phyloP scores from a whole-genome alignment of 2,329 filamentous ascomycete species.

The Sphaerulina populicola region DNA sequence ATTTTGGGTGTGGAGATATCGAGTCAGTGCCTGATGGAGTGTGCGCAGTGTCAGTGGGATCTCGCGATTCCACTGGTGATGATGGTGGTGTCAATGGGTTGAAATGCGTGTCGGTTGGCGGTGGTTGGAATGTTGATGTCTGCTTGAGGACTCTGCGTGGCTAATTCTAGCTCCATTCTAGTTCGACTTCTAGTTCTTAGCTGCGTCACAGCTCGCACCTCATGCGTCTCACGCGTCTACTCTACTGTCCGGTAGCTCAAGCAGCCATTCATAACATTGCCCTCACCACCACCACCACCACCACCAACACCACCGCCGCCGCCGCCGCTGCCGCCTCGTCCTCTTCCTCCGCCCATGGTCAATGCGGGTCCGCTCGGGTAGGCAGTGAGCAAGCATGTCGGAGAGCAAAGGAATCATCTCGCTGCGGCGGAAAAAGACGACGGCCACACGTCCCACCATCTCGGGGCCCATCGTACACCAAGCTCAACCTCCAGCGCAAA shows the following conservation, averaged over 20 bases:
- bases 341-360: not conserved
- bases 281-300: too few relatives aligned
- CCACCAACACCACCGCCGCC: too few relatives aligned
- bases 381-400: slow-evolving; percentile 32
- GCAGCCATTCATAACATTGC: too few relatives aligned
- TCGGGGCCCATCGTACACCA: slow-evolving; percentile 46
- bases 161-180: too few relatives aligned
- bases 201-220: not conserved
- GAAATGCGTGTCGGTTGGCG: too few relatives aligned
- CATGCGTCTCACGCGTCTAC: too few relatives aligned
- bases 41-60: not conserved
- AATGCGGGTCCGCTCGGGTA: not conserved
- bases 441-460: slow-evolving; percentile 48
- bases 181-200: not conserved
- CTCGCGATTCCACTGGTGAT: not conserved
- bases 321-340: not conserved
- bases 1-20: slow-evolving; percentile 18
- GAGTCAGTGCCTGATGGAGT: not conserved
- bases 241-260: too few relatives aligned
- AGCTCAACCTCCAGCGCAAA: slow-evolving; percentile 14
- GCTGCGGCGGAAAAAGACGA: slow-evolving; percentile 53
- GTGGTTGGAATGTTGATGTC: too few relatives aligned
- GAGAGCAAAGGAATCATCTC: slow-evolving; percentile 48
- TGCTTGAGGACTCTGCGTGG: too few relatives aligned
- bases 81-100: not conserved